phyloP scores from a whole-genome alignment of 805 yeast species.

The Kuraishia borneana region DNA sequence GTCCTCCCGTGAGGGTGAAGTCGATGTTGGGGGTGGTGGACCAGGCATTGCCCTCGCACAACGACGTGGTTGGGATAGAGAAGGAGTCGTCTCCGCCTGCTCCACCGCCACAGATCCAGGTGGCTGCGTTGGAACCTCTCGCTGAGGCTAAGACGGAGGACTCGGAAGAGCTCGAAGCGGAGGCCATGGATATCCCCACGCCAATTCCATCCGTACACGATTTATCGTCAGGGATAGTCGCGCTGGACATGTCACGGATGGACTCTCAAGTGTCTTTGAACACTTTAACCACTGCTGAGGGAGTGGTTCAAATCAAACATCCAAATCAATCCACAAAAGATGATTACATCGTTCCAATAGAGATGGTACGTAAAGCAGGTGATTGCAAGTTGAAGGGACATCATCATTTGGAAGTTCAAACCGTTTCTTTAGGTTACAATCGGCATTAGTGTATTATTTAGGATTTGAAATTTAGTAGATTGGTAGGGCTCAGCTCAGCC shows the following conservation, averaged over 20 bases:
- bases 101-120: not conserved
- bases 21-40: constrained; percentile 3
- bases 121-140: not conserved
- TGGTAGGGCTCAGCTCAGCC: too few species aligned
- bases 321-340: not conserved
- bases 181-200: not conserved
- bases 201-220: too few species aligned
- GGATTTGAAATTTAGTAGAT: too few species aligned
- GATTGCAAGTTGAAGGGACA: constrained; percentile 1
- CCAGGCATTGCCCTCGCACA: not conserved
- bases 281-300: constrained; percentile 1
- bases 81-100: not conserved
- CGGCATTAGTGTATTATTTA: too few species aligned
- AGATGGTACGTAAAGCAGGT: not conserved
- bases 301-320: constrained; percentile 1
- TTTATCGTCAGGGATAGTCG: not conserved
- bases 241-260: not conserved
- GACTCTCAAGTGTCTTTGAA: not conserved
- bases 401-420: constrained; percentile 3
- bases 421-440: too few species aligned
- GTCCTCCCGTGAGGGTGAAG: constrained; percentile 1
- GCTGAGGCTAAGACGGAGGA: not conserved
- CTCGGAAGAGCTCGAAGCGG: not conserved
- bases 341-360: constrained; percentile 1
- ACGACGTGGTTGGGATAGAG: not conserved